Evolutionary conservation across 345 rosid genomes (phyloP).

Genomic region (Eutrema heterophyllum): DNA sequence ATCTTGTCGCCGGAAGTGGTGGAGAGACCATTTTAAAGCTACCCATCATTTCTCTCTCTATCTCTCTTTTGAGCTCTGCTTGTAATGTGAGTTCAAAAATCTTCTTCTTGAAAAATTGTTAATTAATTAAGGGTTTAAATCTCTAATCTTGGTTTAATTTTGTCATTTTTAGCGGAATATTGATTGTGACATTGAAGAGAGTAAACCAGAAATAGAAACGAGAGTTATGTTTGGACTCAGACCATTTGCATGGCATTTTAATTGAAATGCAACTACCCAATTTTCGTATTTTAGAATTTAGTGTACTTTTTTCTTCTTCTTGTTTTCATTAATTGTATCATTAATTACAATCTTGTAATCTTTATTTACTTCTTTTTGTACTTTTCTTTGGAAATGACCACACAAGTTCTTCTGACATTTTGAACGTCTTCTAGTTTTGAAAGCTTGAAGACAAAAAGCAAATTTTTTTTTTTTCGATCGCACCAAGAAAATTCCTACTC

Average conservation of each 20-base stretch:
- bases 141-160: background rate
- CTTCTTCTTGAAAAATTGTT: background rate
- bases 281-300: background rate
- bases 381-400: conserved; percentile 17
- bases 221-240: background rate
- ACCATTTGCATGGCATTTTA: background rate
- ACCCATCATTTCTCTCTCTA: conserved; percentile 14
- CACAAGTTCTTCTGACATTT: conserved; percentile 7
- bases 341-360: background rate
- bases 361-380: background rate
- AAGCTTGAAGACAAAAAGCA: background rate
- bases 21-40: conserved; percentile 25
- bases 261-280: conserved; percentile 5
- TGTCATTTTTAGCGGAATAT: background rate
- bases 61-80: background rate
- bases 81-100: background rate
- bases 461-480: background rate
- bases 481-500: background rate
- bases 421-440: background rate
- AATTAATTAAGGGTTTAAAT: background rate
- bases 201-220: conserved; percentile 11
- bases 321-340: background rate
- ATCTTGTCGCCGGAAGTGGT: background rate
- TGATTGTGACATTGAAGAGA: background rate
- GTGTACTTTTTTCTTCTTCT: background rate